phyloP scores from a whole-genome alignment of 345 rosid species.

The Gossypium rotundifolium region DNA sequence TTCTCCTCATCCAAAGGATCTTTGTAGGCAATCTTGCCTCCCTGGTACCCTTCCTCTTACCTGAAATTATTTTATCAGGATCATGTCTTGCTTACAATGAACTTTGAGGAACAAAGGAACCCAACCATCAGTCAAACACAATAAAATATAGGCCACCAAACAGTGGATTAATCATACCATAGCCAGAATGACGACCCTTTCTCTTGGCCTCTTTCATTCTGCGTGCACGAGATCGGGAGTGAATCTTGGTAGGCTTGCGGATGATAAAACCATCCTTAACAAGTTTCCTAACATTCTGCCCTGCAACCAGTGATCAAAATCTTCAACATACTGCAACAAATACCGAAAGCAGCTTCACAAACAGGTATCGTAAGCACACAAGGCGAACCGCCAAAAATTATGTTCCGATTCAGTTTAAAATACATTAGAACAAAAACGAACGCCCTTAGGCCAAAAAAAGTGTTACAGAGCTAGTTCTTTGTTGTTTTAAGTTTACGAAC shows the following conservation, averaged over 20 bases:
- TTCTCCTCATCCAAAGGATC: slow-evolving; percentile 67
- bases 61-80: slow-evolving; percentile 20
- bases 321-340: not conserved
- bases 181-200: slow-evolving; percentile 78
- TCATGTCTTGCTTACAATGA: not conserved
- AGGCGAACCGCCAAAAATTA: no score
- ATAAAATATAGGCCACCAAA: not conserved
- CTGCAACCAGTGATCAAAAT: slow-evolving; percentile 23
- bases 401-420: not conserved
- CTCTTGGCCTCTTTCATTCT: slow-evolving; percentile 67
- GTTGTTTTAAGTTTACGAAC: not conserved
- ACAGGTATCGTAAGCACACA: no score
- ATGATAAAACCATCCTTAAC: slow-evolving; percentile 76
- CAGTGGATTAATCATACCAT: slow-evolving; percentile 30
- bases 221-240: slow-evolving; percentile 78
- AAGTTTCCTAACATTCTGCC: slow-evolving; percentile 70
- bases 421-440: not conserved
- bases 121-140: not conserved
- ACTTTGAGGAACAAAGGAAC: not conserved
- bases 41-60: slow-evolving; percentile 75
- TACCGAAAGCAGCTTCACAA: no score
- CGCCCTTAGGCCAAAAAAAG: not conserved
- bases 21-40: slow-evolving; percentile 80
- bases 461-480: not conserved
- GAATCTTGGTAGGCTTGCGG: slow-evolving; percentile 71